Evolutionary conservation across 129 eudicot species (phyloP).

Genomic region (Helianthus tuberosus): DNA sequence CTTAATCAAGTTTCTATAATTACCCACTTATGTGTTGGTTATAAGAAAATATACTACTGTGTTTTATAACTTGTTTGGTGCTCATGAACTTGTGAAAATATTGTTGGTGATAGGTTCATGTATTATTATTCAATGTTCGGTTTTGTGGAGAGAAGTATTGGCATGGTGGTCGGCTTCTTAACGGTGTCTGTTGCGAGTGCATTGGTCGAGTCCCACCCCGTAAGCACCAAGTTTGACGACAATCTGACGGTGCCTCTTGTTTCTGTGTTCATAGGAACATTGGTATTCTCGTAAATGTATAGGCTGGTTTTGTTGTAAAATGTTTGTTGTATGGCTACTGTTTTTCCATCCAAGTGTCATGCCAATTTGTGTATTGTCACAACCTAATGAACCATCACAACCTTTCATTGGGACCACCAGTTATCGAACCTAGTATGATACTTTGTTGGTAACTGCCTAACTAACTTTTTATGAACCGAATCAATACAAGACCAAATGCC

Average conservation of each 20-base stretch:
- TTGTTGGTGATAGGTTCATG: slow-evolving; percentile 63
- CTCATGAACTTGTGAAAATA: neutral
- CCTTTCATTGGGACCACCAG: no score
- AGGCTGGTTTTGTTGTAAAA: neutral
- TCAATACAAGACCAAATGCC: no score
- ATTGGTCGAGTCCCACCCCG: slow-evolving; percentile 83
- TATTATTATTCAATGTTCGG: slow-evolving; percentile 75
- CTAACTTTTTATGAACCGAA: no score
- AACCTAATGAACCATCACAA: no score
- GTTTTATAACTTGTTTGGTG: neutral
- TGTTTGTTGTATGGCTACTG: neutral
- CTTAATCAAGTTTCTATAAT: neutral
- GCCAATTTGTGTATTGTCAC: no score
- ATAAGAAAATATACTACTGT: neutral
- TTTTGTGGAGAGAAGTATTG: slow-evolving; percentile 54
- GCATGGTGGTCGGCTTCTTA: slow-evolving; percentile 59
- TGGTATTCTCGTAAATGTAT: slow-evolving; percentile 37
- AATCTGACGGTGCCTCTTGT: slow-evolving; percentile 82
- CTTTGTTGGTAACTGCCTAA: no score
- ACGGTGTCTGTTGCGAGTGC: slow-evolving; percentile 61
- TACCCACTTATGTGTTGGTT: no score
- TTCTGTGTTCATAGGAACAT: slow-evolving; percentile 57
- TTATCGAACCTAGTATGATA: no score
- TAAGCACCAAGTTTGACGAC: slow-evolving; percentile 82
- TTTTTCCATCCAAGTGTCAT: no score